A percentile compares a stretch with the other conserved stretches of the same genome.
These are phyloP conservation scores for Solanum chiquidenum DNA, from an alignment of 257 asterid species.

Conservation along the genomic window DNA sequence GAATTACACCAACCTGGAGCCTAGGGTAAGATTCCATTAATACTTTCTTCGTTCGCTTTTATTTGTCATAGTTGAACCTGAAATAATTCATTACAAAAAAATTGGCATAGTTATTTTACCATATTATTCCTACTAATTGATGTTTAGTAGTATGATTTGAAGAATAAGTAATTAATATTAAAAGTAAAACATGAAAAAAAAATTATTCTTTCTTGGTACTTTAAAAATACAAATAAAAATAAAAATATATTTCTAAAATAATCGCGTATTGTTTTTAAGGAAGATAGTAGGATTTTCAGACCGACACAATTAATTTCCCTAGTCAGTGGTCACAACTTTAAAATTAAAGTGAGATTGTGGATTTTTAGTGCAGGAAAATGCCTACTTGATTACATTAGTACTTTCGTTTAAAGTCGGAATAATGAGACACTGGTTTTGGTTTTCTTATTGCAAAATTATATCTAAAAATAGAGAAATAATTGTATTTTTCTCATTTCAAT, in stretches of 20 bases:
- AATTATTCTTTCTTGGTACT: fast-evolving
- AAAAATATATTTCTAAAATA: too few relatives aligned
- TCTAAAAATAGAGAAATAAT: not conserved
- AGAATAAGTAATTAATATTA: too few relatives aligned
- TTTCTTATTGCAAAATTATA: not conserved
- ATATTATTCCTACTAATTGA: too few relatives aligned
- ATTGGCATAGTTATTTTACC: not conserved
- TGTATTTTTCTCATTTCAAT: not conserved
- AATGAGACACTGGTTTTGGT: not conserved
- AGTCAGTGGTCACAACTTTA: not conserved
- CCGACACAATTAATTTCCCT: not conserved
- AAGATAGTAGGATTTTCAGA: not conserved
- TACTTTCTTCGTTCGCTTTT: too few relatives aligned
- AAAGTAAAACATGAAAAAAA: too few relatives aligned
- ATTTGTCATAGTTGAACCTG: too few relatives aligned
- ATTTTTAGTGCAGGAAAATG: not conserved
- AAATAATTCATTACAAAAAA: too few relatives aligned
- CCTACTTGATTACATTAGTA: not conserved
- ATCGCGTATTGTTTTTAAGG: not conserved
- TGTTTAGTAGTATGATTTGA: too few relatives aligned
- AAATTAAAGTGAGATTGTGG: not conserved
- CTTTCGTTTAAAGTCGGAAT: not conserved
- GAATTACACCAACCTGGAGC: not conserved
- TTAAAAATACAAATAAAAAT: too few relatives aligned
- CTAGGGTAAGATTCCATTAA: not conserved